Evolutionary conservation across 2,329 filamentous ascomycete species (phyloP).

Genomic region (Neophaeococcomyces aloes): DNA sequence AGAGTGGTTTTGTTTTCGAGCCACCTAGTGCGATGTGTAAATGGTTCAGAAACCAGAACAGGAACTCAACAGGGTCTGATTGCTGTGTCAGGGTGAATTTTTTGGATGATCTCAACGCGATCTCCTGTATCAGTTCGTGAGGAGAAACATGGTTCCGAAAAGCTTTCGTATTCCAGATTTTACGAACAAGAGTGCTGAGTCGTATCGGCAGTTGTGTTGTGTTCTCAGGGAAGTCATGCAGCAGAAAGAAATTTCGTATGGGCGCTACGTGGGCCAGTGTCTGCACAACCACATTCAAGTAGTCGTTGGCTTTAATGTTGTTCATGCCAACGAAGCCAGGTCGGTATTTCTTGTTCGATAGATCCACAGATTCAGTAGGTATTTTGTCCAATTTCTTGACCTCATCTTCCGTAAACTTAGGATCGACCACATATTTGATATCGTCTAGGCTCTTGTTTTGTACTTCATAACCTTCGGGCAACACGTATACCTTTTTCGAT

Average conservation of each 20-base stretch:
- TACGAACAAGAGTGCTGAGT: slow-evolving; percentile 80
- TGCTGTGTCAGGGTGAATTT: slow-evolving; percentile 83
- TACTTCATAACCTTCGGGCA: slow-evolving; percentile 96
- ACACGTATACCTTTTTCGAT: slow-evolving; percentile 77
- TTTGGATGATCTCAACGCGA: slow-evolving; percentile 80
- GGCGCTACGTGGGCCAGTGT: slow-evolving; percentile 81
- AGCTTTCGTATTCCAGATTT: slow-evolving; percentile 94
- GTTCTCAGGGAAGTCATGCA: slow-evolving; percentile 64
- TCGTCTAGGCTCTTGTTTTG: slow-evolving; percentile 89
- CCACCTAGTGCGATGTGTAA: slow-evolving; percentile 85
- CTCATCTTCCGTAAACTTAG: slow-evolving; percentile 68
- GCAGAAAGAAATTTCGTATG: slow-evolving; percentile 80
- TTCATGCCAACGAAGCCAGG: slow-evolving; percentile 96
- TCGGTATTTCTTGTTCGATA: slow-evolving; percentile 73
- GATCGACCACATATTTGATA: slow-evolving; percentile 96
- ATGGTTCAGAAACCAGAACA: slow-evolving; percentile 96
- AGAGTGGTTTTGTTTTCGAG: slow-evolving; percentile 72
- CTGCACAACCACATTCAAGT: slow-evolving; percentile 90
- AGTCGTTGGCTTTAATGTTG: slow-evolving; percentile 99
- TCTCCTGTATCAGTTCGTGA: slow-evolving; percentile 91
- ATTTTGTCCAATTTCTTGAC: slow-evolving; percentile 67
- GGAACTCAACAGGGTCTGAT: slow-evolving; percentile 90
- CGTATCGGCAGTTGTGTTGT: slow-evolving; percentile 73
- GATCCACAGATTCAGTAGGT: slow-evolving; percentile 55
- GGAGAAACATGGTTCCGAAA: slow-evolving; percentile 96